phyloP scores from a whole-genome alignment of 805 yeast genomes.

The Pichia scutulata region DNA sequence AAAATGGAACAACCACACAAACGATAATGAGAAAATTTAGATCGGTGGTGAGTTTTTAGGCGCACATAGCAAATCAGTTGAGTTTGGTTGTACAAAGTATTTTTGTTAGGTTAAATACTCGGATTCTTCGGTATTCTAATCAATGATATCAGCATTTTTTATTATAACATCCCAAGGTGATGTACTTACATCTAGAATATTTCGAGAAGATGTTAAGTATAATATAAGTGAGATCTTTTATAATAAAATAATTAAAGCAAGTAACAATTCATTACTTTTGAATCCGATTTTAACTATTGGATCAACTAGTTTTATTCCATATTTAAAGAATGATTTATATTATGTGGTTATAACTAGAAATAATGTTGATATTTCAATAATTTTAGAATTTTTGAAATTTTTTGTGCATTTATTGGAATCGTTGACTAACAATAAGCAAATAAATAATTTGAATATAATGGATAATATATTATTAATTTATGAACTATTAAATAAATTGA shows the following conservation, averaged over 20 bases:
- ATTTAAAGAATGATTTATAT: constrained; percentile 58
- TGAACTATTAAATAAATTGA: constrained; percentile 68
- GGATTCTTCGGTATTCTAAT: not conserved
- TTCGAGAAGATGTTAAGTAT: constrained; percentile 67
- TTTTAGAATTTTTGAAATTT: constrained; percentile 71
- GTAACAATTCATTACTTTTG: constrained; percentile 34
- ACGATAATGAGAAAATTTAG: too few relatives aligned
- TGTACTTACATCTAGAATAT: constrained; percentile 64
- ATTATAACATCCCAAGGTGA: constrained; percentile 78
- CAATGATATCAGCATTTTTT: constrained; percentile 79
- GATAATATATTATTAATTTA: constrained; percentile 63
- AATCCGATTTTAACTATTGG: constrained; percentile 81
- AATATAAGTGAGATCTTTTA: constrained; percentile 83
- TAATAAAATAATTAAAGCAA: constrained; percentile 69
- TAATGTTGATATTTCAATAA: constrained; percentile 74
- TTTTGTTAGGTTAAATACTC: too few relatives aligned
- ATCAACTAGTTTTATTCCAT: constrained; percentile 82
- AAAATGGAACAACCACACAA: too few relatives aligned
- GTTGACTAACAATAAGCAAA: constrained; percentile 20
- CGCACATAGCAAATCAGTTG: too few relatives aligned
- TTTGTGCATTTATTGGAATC: constrained; percentile 46
- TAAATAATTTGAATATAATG: constrained; percentile 29
- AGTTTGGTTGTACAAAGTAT: too few relatives aligned
- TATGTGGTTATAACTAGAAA: constrained; percentile 84
- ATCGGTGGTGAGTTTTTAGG: too few relatives aligned